Evolutionary conservation across 768 basidiomycete species (phyloP), one percentile per base, ranked within the genome.

Genomic region (Amanita thiersii): DNA sequence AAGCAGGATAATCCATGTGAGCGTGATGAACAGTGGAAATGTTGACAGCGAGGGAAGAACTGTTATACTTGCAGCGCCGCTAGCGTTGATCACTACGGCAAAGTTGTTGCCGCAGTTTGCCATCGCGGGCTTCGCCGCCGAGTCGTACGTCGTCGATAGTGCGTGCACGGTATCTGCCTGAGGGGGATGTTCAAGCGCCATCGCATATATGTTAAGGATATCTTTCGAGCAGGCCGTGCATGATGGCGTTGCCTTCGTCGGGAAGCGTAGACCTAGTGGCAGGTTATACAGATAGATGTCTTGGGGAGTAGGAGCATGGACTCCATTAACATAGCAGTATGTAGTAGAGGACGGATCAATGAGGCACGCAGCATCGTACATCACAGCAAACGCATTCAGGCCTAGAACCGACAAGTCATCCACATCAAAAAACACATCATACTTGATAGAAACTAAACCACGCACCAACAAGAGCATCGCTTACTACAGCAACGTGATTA

Each of bases 281-380:
- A 90, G 68, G 25, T 65, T 58, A 63, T 86, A 91, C 56, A 78
- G 75, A 64, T 79, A 86, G n/a, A 78, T 57, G 54, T 86, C 84
- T 15, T 77, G 71, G 0, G 82, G 75, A 44, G 77, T 75, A 2
- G 66, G 23, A 46, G 66, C 66, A 24, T 61, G 65, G 15, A 75
- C 71, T 10, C 87, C 84, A 46, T 78, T 68, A 40, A 86, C 39
- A 61, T 75, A 89, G 64, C 87, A 91, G 61, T 87, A 91, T 0
- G 75, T 58, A 50, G 79, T 70, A 21, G 76, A 70, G 3, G 64
- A 52, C 7, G 77, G 68, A 57, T 85, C 68, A 5, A 67, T 49
- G 17, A 73, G 63, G 54, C 88, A 91, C 4, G 70, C 83, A 0
- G 68, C 68, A 10, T 68, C 56, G 28, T 77, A 71, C 73, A 86